Conservation (phyloP, 73 alveolate genomes). For the Stentor roeselii region DNA sequence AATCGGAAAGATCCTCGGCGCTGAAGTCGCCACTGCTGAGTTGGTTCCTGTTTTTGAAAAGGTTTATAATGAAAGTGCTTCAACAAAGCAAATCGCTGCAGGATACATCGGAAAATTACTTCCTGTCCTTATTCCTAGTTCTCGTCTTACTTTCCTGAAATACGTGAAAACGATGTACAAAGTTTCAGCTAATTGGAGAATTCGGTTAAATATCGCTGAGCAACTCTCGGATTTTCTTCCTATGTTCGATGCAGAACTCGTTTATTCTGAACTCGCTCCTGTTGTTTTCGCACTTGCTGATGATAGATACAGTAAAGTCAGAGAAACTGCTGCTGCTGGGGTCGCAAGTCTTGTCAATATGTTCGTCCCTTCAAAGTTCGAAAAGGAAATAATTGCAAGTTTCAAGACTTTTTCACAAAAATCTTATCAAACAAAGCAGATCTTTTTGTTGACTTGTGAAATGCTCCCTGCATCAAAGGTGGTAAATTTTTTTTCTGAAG, state of each 20-base stretch:
- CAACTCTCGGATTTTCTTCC: conserved; percentile 5
- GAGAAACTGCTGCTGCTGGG: neutral
- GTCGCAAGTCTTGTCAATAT: neutral
- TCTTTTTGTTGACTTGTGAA: neutral
- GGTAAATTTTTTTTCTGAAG: neutral
- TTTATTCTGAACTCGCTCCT: neutral
- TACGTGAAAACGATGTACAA: neutral
- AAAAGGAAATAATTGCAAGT: neutral
- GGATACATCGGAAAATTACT: neutral
- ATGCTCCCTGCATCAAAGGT: neutral
- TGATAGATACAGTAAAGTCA: neutral
- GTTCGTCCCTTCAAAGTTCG: conserved; percentile 41
- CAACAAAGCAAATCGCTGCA: neutral
- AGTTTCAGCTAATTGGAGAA: conserved; percentile 4
- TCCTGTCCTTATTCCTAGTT: neutral
- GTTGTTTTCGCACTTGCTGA: neutral
- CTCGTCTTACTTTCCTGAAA: neutral
- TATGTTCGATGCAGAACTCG: neutral
- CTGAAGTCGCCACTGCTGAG: conserved; percentile 46
- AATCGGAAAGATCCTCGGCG: conserved; percentile 58
- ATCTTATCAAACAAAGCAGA: neutral
- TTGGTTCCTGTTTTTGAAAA: conserved; percentile 40
- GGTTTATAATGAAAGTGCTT: conserved; percentile 38
- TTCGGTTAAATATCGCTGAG: neutral
- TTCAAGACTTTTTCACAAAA: neutral